Conservation (phyloP, 768 basidiomycete species). For the Mrakia blollopis region DNA sequence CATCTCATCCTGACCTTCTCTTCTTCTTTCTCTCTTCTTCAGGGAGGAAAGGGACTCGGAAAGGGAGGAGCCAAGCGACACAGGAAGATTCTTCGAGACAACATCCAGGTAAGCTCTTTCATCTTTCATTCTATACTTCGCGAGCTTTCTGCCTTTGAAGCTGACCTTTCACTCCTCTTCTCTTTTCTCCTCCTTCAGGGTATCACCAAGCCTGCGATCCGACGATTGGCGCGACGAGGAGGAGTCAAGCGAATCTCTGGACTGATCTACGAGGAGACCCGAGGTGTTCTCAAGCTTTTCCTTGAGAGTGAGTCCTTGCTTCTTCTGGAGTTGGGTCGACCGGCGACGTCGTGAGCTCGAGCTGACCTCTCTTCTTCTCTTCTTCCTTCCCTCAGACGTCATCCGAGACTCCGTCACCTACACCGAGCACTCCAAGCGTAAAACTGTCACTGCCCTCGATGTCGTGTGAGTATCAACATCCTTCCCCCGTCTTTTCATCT, state of each 20-base stretch:
- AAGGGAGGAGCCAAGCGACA: constrained; percentile 93
- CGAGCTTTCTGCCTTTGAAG: constrained; percentile 46
- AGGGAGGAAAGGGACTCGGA: constrained; percentile 85
- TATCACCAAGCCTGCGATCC: constrained; percentile 88
- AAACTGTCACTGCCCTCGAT: constrained; percentile 88
- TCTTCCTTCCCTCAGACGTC: constrained; percentile 56
- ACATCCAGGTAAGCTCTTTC: constrained; percentile 34
- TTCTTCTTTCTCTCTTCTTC: too few species aligned
- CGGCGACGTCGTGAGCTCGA: too few species aligned
- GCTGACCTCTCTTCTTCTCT: constrained; percentile 57
- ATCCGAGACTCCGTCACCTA: constrained; percentile 97
- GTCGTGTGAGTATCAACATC: constrained; percentile 48
- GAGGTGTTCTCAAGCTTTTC: constrained; percentile 92
- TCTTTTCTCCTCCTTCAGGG: constrained; percentile 43
- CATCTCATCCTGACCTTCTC: too few species aligned
- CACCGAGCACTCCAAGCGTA: constrained; percentile 95
- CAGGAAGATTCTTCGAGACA: constrained; percentile 52
- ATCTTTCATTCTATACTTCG: background rate
- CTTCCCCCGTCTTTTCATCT: too few species aligned
- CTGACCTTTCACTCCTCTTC: constrained; percentile 98
- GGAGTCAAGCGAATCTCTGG: constrained; percentile 87
- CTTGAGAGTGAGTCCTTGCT: constrained; percentile 56
- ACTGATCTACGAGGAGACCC: constrained; percentile 90
- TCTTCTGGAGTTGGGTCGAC: background rate
- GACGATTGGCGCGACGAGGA: constrained; percentile 89